These are phyloP conservation scores for Aspergillus nomiae DNA, from an alignment of 2,329 filamentous ascomycete genomes.

Conservation along the genomic window DNA sequence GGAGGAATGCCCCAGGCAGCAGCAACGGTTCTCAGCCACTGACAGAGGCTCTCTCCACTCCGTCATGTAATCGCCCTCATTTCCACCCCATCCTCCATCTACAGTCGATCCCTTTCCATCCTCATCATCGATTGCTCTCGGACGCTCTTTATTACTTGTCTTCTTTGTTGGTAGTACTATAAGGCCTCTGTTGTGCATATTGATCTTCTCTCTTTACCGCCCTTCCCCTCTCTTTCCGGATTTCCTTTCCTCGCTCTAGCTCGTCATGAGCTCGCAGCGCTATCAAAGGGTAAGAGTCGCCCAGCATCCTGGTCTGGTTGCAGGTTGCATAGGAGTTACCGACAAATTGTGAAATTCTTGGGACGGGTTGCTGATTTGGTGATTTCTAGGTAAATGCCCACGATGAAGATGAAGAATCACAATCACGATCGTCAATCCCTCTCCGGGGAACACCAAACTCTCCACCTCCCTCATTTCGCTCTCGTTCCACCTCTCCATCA, in stretches of 20 bases:
- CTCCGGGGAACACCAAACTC: constrained; percentile 40
- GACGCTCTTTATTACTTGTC: constrained; percentile 14
- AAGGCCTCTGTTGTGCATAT: background rate
- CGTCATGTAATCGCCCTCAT: constrained; percentile 25
- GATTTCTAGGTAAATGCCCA: constrained; percentile 46
- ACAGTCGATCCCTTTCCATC: constrained; percentile 21
- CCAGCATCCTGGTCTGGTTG: background rate
- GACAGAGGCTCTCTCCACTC: constrained; percentile 12
- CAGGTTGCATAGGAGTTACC: background rate
- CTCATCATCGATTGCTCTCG: constrained; percentile 19
- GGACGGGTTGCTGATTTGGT: background rate
- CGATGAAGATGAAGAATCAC: constrained; percentile 43
- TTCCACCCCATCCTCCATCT: constrained; percentile 16
- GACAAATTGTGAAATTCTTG: background rate
- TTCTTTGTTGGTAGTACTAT: constrained; percentile 12
- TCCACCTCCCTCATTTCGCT: constrained; percentile 79
- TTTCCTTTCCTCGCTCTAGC: constrained; percentile 34
- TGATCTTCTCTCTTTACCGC: constrained; percentile 13
- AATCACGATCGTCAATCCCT: constrained; percentile 35
- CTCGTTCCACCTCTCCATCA: constrained; percentile 70
- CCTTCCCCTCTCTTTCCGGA: constrained; percentile 23
- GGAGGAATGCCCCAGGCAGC: constrained; percentile 6
- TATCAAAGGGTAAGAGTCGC: constrained; percentile 48
- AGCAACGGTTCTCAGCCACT: background rate
- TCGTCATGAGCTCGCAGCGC: constrained; percentile 52